phyloP scores from a whole-genome alignment of 2,329 filamentous ascomycete species.

The Acrocalymma vagum region DNA sequence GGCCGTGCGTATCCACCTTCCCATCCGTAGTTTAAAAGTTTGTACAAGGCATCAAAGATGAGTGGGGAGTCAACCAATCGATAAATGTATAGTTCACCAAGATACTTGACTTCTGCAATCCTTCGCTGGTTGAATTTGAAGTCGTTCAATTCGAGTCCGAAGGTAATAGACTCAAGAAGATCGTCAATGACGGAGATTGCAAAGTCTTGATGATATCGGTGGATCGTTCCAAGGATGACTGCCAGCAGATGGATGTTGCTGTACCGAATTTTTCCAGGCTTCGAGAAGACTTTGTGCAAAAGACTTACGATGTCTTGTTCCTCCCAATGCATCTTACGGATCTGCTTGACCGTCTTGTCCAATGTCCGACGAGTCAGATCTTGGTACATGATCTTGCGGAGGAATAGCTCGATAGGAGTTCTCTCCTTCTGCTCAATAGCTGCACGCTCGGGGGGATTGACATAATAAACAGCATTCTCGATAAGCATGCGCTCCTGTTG shows the following conservation, averaged over 20 bases:
- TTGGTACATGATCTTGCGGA: constrained; percentile 90
- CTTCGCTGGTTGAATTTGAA: constrained; percentile 97
- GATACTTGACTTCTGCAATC: constrained; percentile 93
- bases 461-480: constrained; percentile 97
- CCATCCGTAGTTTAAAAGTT: constrained; percentile 92
- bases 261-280: constrained; percentile 96
- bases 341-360: constrained; percentile 91
- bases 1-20: constrained; percentile 81
- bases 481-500: constrained; percentile 98
- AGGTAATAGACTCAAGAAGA: constrained; percentile 83
- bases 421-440: constrained; percentile 97
- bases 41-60: constrained; percentile 94
- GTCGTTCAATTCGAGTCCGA: constrained; percentile 93
- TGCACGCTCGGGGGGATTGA: constrained; percentile 91
- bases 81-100: constrained; percentile 97
- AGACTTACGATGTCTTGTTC: constrained; percentile 84
- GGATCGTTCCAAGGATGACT: constrained; percentile 86
- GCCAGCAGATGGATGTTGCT: constrained; percentile 94
- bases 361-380: constrained; percentile 96
- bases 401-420: constrained; percentile 89
- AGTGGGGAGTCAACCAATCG: constrained; percentile 95
- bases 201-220: constrained; percentile 91
- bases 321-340: constrained; percentile 97
- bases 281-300: constrained; percentile 91
- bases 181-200: constrained; percentile 92